Percentiles rank a stretch among this genome's conserved stretches.
phyloP scores from a whole-genome alignment of 495 filamentous ascomycete species.

The Cudoniella acicularis region DNA sequence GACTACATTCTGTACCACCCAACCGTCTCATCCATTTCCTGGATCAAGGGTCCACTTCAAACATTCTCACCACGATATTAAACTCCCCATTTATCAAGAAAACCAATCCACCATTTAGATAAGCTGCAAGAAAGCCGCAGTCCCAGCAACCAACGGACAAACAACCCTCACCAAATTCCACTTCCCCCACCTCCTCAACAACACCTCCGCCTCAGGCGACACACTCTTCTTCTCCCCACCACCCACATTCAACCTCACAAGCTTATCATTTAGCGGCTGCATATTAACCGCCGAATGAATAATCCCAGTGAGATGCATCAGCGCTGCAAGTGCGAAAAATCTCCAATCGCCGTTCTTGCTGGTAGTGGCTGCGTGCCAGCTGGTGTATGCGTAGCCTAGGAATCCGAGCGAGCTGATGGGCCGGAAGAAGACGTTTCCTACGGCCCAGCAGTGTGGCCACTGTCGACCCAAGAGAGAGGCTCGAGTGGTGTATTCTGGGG shows the following conservation, averaged over 20 bases:
- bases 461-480: slow-evolving; percentile 40
- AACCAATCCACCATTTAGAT: not conserved
- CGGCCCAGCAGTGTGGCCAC: slow-evolving; percentile 44
- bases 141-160: not conserved
- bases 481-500: slow-evolving; percentile 34
- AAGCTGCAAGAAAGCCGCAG: not conserved
- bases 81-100: not conserved
- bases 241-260: slow-evolving; percentile 39
- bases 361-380: slow-evolving; percentile 25
- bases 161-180: slow-evolving; percentile 1
- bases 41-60: not conserved
- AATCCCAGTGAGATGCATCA: slow-evolving; percentile 40
- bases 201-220: slow-evolving; percentile 30
- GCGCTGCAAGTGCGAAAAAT: slow-evolving; percentile 34
- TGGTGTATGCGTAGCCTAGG: slow-evolving; percentile 40
- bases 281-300: slow-evolving; percentile 45
- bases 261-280: slow-evolving; percentile 46
- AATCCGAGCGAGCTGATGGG: slow-evolving; percentile 45
- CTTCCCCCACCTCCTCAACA: slow-evolving; percentile 9
- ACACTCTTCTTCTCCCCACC: slow-evolving; percentile 37
- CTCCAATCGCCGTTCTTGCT: slow-evolving; percentile 36
- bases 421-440: slow-evolving; percentile 46
- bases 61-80: not conserved
- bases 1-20: too few relatives aligned
- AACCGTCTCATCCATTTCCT: too few relatives aligned